phyloP scores from a whole-genome alignment of 2,329 filamentous ascomycete species.

The Fusarium nygamai region DNA sequence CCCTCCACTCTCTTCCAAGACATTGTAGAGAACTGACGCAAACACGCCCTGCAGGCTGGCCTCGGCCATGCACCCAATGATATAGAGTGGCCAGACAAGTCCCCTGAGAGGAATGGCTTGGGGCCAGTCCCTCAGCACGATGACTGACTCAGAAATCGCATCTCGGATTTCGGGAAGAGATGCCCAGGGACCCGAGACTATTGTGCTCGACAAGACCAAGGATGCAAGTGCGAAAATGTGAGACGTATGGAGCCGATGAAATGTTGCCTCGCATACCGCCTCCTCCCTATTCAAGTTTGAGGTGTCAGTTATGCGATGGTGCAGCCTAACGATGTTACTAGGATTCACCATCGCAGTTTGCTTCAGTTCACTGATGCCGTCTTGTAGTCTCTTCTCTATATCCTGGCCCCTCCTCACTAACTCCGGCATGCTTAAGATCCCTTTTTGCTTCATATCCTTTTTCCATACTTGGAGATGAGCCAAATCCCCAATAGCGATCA shows the following conservation, averaged over 20 bases:
- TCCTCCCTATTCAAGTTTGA: not conserved
- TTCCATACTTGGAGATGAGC: not conserved
- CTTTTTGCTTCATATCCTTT: not conserved
- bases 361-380: not conserved
- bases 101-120: not conserved
- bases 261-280: not conserved
- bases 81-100: not conserved
- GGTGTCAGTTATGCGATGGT: not conserved
- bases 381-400: not conserved
- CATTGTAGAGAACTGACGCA: not conserved
- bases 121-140: not conserved
- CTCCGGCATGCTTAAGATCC: not conserved
- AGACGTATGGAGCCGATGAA: not conserved
- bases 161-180: not conserved
- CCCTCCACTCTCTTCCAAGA: not conserved
- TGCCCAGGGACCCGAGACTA: not conserved
- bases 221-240: not conserved
- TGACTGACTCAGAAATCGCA: not conserved
- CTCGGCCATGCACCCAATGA: not conserved
- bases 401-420: not conserved
- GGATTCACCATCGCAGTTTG: not conserved
- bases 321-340: rapidly evolving
- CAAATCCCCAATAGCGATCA: not conserved
- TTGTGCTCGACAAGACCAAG: not conserved
- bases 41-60: not conserved